Conservation (phyloP, 768 basidiomycete genomes). For the Lentinula edodes region DNA sequence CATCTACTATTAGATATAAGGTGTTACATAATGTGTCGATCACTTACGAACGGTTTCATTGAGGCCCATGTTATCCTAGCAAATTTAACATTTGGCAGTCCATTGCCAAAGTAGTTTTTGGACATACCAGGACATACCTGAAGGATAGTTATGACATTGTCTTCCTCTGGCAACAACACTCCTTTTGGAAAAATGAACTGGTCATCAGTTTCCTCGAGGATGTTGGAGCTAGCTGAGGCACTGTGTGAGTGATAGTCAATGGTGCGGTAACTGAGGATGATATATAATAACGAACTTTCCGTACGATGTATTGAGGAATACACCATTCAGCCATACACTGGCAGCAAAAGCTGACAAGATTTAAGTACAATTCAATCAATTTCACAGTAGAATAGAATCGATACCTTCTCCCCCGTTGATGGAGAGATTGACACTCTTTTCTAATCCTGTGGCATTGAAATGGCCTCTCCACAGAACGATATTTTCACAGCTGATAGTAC, state of each 20-base stretch:
- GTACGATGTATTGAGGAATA: slow-evolving; percentile 38
- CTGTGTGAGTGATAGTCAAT: slow-evolving; percentile 29
- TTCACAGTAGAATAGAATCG: slow-evolving; percentile 3
- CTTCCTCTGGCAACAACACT: slow-evolving; percentile 41
- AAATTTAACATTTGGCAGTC: background rate
- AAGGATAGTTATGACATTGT: slow-evolving; percentile 74
- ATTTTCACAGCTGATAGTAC: slow-evolving; percentile 63
- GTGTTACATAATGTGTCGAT: slow-evolving; percentile 7
- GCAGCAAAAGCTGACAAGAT: slow-evolving; percentile 62
- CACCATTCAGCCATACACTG: slow-evolving; percentile 75
- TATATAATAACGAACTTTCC: slow-evolving; percentile 45
- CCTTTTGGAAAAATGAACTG: slow-evolving; percentile 57
- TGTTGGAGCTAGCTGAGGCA: slow-evolving; percentile 55
- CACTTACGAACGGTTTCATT: slow-evolving; percentile 47
- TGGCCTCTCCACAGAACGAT: slow-evolving; percentile 78
- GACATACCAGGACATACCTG: slow-evolving; percentile 37
- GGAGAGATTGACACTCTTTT: slow-evolving; percentile 63
- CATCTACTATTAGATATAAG: slow-evolving; percentile 5
- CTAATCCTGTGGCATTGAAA: slow-evolving; percentile 55
- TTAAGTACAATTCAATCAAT: background rate
- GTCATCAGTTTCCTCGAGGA: slow-evolving; percentile 63
- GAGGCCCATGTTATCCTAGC: slow-evolving; percentile 75
- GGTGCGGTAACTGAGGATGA: background rate
- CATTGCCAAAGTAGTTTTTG: no score
- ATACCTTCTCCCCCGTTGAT: slow-evolving; percentile 78